phyloP scores from a whole-genome alignment of 2,329 filamentous ascomycete species.

The Chaetomium globosum region DNA sequence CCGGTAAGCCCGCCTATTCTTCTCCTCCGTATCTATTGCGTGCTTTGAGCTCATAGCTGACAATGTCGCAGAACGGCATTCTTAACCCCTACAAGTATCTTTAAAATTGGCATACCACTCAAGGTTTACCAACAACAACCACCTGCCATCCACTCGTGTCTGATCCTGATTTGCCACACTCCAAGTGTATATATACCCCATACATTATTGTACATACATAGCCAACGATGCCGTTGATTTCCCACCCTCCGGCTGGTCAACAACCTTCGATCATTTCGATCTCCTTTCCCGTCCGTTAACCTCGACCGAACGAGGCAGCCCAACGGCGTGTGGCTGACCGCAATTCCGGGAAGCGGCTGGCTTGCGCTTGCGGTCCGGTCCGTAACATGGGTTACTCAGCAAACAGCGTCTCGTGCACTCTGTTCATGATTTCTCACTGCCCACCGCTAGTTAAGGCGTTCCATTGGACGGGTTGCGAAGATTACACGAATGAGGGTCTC shows the following conservation, averaged over 20 bases:
- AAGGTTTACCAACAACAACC: not conserved
- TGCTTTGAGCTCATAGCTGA: slow-evolving; percentile 4
- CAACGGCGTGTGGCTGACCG: not conserved
- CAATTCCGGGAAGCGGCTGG: not conserved
- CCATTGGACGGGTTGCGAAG: slow-evolving; percentile 30
- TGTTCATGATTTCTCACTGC: not conserved
- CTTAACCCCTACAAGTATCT: slow-evolving; percentile 99
- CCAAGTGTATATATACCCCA: not conserved
- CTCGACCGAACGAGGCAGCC: slow-evolving; percentile 1
- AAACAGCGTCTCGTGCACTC: not conserved
- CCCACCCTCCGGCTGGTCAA: not conserved
- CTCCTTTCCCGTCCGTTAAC: not conserved
- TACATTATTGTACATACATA: slow-evolving; percentile 17
- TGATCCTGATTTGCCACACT: not conserved
- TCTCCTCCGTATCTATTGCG: not conserved
- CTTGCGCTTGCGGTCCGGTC: not conserved
- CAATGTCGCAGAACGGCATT: slow-evolving; percentile 74
- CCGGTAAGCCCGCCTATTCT: slow-evolving; percentile 64
- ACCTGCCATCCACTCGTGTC: not conserved
- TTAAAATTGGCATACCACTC: slow-evolving; percentile 40
- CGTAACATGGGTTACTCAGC: slow-evolving; percentile 1
- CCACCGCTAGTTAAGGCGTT: slow-evolving; percentile 3
- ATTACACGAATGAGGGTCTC: slow-evolving; percentile 20
- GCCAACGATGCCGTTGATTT: slow-evolving; percentile 1
- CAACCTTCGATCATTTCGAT: not conserved